Base-by-base conservation (phyloP, 805 yeast genomes). In the Sugiyamaella mastotermitis region DNA sequence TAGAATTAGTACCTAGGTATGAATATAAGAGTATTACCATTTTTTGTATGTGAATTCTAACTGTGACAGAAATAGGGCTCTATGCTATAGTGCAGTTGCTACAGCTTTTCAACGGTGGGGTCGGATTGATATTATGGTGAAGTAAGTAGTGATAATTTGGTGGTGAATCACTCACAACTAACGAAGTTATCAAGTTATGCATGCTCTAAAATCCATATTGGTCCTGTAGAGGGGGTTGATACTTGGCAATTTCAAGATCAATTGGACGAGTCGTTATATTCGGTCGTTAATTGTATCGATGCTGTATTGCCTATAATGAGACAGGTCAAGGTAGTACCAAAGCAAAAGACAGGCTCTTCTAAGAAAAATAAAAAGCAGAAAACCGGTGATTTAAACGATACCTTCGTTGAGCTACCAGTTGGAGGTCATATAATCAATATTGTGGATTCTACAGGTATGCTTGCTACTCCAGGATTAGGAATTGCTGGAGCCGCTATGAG, bases 341-440 rank as follows among this genome's bases (percentile, higher is more conserved):
- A n/a, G n/a, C n/a, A n/a, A n/a, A n/a, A n/a, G n/a, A n/a, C n/a
- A n/a, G n/a, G n/a, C n/a, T n/a, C n/a, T n/a, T n/a, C n/a, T n/a
- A n/a, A n/a, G n/a, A n/a, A n/a, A n/a, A n/a, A n/a, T n/a, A n/a
- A n/a, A n/a, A n/a, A n/a, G n/a, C n/a, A n/a, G n/a, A n/a, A n/a
- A n/a, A n/a, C n/a, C n/a, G n/a, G n/a, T n/a, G n/a, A n/a, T n/a
- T n/a, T n/a, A n/a, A n/a, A n/a, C n/a, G n/a, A n/a, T n/a, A n/a
- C n/a, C n/a, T n/a, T n/a, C n/a, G n/a, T n/a, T n/a, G n/a, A 4
- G 10, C 26, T 10, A 23, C 26, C 26, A 10, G n/a, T 10, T n/a
- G 26, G 26, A 6, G 62, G 62, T 7, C 62, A 58, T 34, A 47
- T 58, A 14, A 38, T 58, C 18, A 46, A 49, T 24, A 41, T 58